Percentiles rank a stretch among this genome's conserved stretches.
phyloP scores from a whole-genome alignment of 441 rosid genomes.

The Erysimum pusillum region DNA sequence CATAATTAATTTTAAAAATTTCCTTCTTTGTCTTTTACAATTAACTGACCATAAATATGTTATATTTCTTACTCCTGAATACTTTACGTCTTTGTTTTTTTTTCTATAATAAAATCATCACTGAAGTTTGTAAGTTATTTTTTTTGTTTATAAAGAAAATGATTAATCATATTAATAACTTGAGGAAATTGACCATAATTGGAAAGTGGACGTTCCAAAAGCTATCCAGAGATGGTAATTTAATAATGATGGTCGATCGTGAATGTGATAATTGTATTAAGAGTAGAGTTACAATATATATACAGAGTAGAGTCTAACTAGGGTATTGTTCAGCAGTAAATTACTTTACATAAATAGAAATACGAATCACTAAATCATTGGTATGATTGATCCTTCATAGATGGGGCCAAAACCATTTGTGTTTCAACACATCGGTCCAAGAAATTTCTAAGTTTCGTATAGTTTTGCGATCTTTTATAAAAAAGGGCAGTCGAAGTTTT shows the following conservation, averaged over 20 bases:
- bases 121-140: background rate
- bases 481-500: constrained; percentile 8
- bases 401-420: constrained; percentile 14
- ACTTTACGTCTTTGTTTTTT: background rate
- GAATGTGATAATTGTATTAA: no score
- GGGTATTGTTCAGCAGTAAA: no score
- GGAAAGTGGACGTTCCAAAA: background rate
- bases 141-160: background rate
- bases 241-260: background rate
- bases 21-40: no score
- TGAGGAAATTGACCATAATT: background rate
- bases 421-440: constrained; percentile 3
- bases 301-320: no score
- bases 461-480: background rate
- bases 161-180: background rate
- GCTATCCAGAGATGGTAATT: background rate
- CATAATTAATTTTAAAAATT: no score
- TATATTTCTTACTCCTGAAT: background rate
- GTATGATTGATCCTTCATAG: no score
- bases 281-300: no score
- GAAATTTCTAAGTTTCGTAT: background rate
- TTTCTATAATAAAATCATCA: no score
- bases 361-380: no score
- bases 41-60: background rate
- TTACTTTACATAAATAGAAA: no score